Conservation (phyloP, 164 flowering plant species). For the Brasenia schreberi region DNA sequence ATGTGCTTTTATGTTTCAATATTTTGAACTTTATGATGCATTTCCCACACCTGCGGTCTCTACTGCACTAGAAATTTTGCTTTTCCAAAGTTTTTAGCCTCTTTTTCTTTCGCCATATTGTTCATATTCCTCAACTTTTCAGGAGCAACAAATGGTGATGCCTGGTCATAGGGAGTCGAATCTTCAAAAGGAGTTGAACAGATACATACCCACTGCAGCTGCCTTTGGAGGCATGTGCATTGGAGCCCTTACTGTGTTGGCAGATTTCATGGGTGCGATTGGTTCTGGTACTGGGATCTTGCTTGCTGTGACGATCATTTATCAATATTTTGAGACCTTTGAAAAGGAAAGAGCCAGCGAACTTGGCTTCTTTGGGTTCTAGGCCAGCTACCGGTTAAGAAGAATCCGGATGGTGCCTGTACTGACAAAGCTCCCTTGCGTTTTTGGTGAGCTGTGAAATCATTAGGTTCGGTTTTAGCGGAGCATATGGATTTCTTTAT, state of each 20-base stretch:
- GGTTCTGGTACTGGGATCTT: conserved; percentile 47
- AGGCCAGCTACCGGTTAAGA: not conserved
- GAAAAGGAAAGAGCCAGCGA: conserved; percentile 48
- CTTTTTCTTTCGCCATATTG: no score
- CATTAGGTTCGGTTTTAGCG: not conserved
- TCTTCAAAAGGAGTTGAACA: conserved; percentile 37
- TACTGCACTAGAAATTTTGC: no score
- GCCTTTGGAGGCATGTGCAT: conserved; percentile 55
- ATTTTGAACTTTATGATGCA: no score
- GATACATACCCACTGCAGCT: conserved; percentile 54
- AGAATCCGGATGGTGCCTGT: not conserved
- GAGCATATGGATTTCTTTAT: not conserved
- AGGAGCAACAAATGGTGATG: conserved; percentile 59
- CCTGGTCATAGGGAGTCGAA: conserved; percentile 45
- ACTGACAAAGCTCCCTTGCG: not conserved
- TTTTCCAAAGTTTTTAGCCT: no score
- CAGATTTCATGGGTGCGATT: conserved; percentile 50
- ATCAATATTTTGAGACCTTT: conserved; percentile 42
- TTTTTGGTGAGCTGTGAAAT: not conserved
- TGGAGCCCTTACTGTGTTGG: conserved; percentile 44
- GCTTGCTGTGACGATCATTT: conserved; percentile 39
- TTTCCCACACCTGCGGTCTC: no score
- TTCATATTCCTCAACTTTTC: not conserved
- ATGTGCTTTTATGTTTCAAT: no score
- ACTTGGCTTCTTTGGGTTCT: conserved; percentile 40